phyloP scores from a whole-genome alignment of 148 eudicot genomes.

The Tetragonia tetragonoides region DNA sequence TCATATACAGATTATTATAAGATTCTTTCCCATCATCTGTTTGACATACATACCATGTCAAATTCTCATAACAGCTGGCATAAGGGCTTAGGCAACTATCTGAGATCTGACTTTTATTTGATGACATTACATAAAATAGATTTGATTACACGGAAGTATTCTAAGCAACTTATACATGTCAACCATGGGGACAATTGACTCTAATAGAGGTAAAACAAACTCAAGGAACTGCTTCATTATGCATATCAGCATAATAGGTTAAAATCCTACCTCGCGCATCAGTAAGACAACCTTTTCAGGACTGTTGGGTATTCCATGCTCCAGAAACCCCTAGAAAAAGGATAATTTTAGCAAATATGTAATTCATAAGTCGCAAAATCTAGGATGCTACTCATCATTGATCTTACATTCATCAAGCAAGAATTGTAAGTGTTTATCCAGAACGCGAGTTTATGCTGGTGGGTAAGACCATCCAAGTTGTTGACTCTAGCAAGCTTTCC shows the following conservation, averaged over 20 bases:
- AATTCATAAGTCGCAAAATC: neutral
- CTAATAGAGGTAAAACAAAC: too few relatives aligned
- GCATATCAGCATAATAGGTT: neutral
- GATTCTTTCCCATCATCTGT: neutral
- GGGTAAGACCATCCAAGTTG: conserved; percentile 71
- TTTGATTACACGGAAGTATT: neutral
- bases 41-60: too few relatives aligned
- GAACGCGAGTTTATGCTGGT: conserved; percentile 95
- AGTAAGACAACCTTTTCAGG: conserved; percentile 67
- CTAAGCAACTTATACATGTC: neutral
- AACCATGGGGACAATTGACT: neutral
- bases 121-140: neutral
- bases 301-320: conserved; percentile 78
- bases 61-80: neutral
- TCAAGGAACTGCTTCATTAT: too few relatives aligned
- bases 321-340: conserved; percentile 68
- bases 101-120: neutral
- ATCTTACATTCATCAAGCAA: conserved; percentile 93
- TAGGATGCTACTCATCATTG: neutral
- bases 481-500: conserved; percentile 64
- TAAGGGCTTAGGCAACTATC: neutral
- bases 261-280: conserved; percentile 67
- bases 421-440: conserved; percentile 95
- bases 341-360: conserved; percentile 2
- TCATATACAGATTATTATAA: neutral